phyloP scores from a whole-genome alignment of 441 rosid genomes.

The Hypseocharis bilobata region DNA sequence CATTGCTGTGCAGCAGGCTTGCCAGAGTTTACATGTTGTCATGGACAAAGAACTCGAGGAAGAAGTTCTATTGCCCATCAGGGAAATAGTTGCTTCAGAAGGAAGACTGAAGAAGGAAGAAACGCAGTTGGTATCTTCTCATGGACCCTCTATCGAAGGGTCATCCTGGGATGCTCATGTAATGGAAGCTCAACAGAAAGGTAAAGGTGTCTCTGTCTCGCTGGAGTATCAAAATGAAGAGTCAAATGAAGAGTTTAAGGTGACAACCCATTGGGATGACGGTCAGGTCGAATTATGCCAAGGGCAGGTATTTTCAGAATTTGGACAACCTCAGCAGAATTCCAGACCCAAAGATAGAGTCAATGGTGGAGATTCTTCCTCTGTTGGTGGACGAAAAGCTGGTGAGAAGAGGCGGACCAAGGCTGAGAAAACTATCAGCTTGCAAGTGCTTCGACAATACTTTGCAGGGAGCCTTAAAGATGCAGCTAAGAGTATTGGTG shows the following conservation, averaged over 20 bases:
- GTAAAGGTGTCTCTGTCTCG: conserved; percentile 40
- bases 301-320: conserved; percentile 27
- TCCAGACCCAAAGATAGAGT: conserved; percentile 21
- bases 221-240: conserved; percentile 54
- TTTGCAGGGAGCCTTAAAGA: conserved; percentile 84
- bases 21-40: conserved; percentile 39
- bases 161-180: conserved; percentile 45
- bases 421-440: conserved; percentile 61
- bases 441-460: conserved; percentile 62
- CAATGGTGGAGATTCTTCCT: conserved; percentile 24
- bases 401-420: conserved; percentile 55
- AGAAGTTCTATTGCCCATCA: conserved; percentile 25
- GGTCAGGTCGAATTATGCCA: conserved; percentile 20
- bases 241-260: conserved; percentile 49
- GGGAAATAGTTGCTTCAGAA: conserved; percentile 27
- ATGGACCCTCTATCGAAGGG: conserved; percentile 32
- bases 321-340: conserved; percentile 28
- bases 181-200: conserved; percentile 43
- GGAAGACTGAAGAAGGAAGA: conserved; percentile 24
- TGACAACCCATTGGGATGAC: conserved; percentile 36
- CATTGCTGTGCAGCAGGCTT: conserved; percentile 35
- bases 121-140: conserved; percentile 19
- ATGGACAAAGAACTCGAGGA: conserved; percentile 42
- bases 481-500: conserved; percentile 81
- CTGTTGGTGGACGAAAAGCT: conserved; percentile 30